These are phyloP conservation scores for Aspergillus haitiensis DNA, from an alignment of 495 filamentous ascomycete species.

Conservation along the genomic window DNA sequence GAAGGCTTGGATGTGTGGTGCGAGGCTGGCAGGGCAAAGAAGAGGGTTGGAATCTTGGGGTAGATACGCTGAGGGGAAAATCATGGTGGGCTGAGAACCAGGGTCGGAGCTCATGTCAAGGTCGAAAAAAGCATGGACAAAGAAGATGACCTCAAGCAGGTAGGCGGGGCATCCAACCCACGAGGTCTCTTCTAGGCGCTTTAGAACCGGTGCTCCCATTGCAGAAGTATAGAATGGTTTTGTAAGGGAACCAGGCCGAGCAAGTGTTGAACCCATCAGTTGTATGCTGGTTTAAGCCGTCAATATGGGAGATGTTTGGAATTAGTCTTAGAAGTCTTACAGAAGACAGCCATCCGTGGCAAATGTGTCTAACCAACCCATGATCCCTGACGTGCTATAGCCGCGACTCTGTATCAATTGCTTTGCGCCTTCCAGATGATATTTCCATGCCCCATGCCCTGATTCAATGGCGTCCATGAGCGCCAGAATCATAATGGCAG, in stretches of 20 bases:
- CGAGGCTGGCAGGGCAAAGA: conserved; percentile 37
- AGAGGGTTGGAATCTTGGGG: conserved; percentile 31
- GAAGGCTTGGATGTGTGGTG: conserved; percentile 47
- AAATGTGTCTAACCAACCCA: conserved; percentile 44
- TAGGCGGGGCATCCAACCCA: conserved; percentile 52
- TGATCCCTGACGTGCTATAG: conserved; percentile 26
- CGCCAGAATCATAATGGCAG: conserved; percentile 45
- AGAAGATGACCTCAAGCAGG: conserved; percentile 50
- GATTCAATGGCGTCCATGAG: conserved; percentile 49
- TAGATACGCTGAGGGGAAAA: conserved; percentile 30
- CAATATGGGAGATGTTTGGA: neutral
- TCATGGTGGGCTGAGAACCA: conserved; percentile 32
- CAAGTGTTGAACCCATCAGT: conserved; percentile 52
- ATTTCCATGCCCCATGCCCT: conserved; percentile 48
- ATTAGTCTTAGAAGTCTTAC: conserved; percentile 23
- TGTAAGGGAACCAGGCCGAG: conserved; percentile 45
- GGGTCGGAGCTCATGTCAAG: conserved; percentile 30
- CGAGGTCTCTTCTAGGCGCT: conserved; percentile 49
- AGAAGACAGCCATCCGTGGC: conserved; percentile 47
- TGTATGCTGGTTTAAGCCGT: conserved; percentile 34
- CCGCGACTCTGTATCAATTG: conserved; percentile 39
- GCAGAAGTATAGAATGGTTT: conserved; percentile 44
- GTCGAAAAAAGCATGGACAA: conserved; percentile 46
- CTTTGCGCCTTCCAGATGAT: conserved; percentile 50
- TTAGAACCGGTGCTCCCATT: conserved; percentile 44